These are phyloP conservation scores for Podila verticillata DNA, from an alignment of 192 early-diverging fungal genomes.

Conservation along the genomic window DNA sequence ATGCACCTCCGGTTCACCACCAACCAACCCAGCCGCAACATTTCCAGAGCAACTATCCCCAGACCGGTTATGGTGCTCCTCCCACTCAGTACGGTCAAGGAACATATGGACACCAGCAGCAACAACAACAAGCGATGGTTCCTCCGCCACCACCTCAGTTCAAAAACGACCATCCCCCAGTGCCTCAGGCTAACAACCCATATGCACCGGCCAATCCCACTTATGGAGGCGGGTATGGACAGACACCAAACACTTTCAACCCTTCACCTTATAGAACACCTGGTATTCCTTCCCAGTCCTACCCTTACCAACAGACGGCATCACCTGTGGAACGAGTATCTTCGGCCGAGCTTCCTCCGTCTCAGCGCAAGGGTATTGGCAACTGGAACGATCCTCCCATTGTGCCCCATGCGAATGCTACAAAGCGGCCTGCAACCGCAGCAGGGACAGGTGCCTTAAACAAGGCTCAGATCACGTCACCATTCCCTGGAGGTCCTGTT, in stretches of 20 bases:
- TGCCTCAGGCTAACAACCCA: conserved; percentile 46
- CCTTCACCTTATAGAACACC: conserved; percentile 8
- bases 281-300: conserved; percentile 15
- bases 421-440: conserved; percentile 33
- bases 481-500: conserved; percentile 49
- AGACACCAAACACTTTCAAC: conserved; percentile 5
- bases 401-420: conserved; percentile 28
- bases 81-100: conserved; percentile 18
- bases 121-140: conserved; percentile 22
- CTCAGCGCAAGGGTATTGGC: conserved; percentile 53
- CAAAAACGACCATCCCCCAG: conserved; percentile 2
- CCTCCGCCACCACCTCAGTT: conserved; percentile 39
- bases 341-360: conserved; percentile 47
- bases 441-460: conserved; percentile 53
- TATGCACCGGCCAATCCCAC: conserved; percentile 33
- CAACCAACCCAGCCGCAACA: background rate
- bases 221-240: conserved; percentile 16
- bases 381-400: conserved; percentile 72
- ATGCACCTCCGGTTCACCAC: conserved; percentile 3
- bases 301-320: conserved; percentile 21
- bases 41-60: conserved; percentile 8
- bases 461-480: conserved; percentile 46
- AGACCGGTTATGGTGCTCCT: conserved; percentile 8
- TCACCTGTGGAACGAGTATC: conserved; percentile 30
- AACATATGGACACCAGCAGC: conserved; percentile 30